These are phyloP conservation scores for Pascua guehoae DNA, from an alignment of 1,284 basidiomycete species.

Conservation along the genomic window DNA sequence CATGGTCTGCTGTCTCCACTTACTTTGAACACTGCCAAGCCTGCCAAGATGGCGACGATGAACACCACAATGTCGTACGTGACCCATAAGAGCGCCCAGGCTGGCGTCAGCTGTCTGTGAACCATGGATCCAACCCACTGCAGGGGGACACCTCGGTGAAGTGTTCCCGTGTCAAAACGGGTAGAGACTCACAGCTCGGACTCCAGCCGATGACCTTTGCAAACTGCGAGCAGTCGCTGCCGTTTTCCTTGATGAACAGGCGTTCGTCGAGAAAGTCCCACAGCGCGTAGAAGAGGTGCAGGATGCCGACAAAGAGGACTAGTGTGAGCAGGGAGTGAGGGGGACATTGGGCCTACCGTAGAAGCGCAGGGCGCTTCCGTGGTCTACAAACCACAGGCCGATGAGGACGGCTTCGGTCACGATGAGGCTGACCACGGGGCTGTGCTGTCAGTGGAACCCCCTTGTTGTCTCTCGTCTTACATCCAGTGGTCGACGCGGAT, in stretches of 20 bases:
- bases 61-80: constrained; percentile 40
- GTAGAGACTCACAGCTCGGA: too few species aligned
- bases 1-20: neutral
- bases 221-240: constrained; percentile 46
- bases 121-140: too few species aligned
- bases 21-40: constrained; percentile 45
- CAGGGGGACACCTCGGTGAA: too few species aligned
- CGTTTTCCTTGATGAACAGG: constrained; percentile 47
- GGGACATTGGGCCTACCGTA: constrained; percentile 26
- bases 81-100: constrained; percentile 43
- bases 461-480: too few species aligned
- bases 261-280: constrained; percentile 49
- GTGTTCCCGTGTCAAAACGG: too few species aligned
- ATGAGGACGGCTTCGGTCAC: constrained; percentile 44
- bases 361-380: constrained; percentile 48
- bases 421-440: constrained; percentile 45
- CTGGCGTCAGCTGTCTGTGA: constrained; percentile 22
- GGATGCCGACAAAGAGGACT: constrained; percentile 23
- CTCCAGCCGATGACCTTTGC: too few species aligned
- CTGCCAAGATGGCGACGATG: constrained; percentile 44
- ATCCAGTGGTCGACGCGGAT: constrained; percentile 43
- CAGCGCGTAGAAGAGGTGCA: constrained; percentile 48
- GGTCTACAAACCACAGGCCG: constrained; percentile 48
- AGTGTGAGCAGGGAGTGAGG: neutral
- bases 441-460: constrained; percentile 14